Evolutionary conservation across 352 stramenopile species (phyloP), one percentile per base, ranked within the genome.

Genomic region (Pythium oligandrum): DNA sequence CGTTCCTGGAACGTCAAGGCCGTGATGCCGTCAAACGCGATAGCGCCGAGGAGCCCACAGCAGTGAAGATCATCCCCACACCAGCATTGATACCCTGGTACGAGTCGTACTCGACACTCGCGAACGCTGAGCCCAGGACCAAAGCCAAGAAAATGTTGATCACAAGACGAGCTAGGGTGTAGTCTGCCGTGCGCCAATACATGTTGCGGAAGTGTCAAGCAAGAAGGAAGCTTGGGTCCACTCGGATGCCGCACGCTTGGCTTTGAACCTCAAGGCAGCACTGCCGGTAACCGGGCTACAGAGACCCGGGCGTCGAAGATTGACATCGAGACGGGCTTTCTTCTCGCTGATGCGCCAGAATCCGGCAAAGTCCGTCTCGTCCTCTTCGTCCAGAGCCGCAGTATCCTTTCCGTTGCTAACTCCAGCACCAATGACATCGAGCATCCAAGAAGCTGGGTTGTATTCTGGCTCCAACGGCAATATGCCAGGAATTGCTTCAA

Each of bases 1-100:
- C 87, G 66, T 55, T 94, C 76, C 34, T 69, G 64, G 58, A 80
- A 58, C 51, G 90, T 78, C 3, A 90, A 53, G 11, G 78, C 64
- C 6, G 92, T 44, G 3, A 82, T 69, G 1, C 59, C 76, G 33
- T 86, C 59, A 35, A 89, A 72, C 42, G 66, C 68, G 12, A 82
- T 79, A 34, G 86, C 65, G 31, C 64, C 61, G 31, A 65, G 49
- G 93, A 92, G 50, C 83, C 33, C 6, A 79, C 75, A 1, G 68
- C 66, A 1, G 78, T 60, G 59, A 86, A 95, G 34, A 90, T 78
- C 2, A 88, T 67, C 12, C 75, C 71, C 26, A 90, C 43, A 31
- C 57, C 66, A 17, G 40, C n/a, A 32, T 66, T 64, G n/a, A 57
- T 17, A 3, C 56, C 57, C 12, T 33, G 43, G 48, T 61, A 68